Base-by-base conservation (phyloP, 2,329 filamentous ascomycete species). In the Aspergillus neoniger region DNA sequence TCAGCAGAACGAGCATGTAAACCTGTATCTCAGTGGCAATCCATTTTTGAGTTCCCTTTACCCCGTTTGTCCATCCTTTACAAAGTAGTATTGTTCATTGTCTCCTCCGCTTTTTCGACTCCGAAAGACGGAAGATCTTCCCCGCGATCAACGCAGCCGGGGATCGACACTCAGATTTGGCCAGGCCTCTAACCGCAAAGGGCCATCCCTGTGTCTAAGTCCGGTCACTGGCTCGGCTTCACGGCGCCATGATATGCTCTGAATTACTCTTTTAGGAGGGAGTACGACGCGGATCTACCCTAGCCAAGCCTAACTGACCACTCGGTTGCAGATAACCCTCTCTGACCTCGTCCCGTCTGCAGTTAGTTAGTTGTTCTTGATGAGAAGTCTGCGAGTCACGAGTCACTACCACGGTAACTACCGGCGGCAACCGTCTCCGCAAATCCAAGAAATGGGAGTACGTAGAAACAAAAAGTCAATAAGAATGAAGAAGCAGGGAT, bases 41-140 rank as follows among this genome's bases (percentile, higher is more conserved):
- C 15, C 19, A 15, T 14, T 36, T 36, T 36, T 19, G 9, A 19
- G 15, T 55, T 39, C 21, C 39, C 39, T 19, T 44, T 21, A 2
- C 39, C 39, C 25, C 39, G 21, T 47, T 21, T 9, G 7, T 12
- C 38, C 53, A 17, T 30, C 7, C 17, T 52, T 19, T n/a, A 4
- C n/a, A 28, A 28, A 7, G 23, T 6, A 9, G 17, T 25, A 23
- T 43, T 17, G 17, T 30, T 39, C 38, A 55, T 32, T n/a, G 15
- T 23, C 25, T 23, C 51, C 51, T 52, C 49, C 49, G 32, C 51
- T 30, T 43, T 23, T 41, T 36, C 39, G 4, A 30, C 32, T 41
- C 49, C 28, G 32, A 54, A 57, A 49, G 58, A 49, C 59, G 44
- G 64, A 60, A 63, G 61, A 66, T 66, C 64, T 63, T 66, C 60